Base-by-base conservation (phyloP, 163 green algal genomes). In the Volvox carteri region DNA sequence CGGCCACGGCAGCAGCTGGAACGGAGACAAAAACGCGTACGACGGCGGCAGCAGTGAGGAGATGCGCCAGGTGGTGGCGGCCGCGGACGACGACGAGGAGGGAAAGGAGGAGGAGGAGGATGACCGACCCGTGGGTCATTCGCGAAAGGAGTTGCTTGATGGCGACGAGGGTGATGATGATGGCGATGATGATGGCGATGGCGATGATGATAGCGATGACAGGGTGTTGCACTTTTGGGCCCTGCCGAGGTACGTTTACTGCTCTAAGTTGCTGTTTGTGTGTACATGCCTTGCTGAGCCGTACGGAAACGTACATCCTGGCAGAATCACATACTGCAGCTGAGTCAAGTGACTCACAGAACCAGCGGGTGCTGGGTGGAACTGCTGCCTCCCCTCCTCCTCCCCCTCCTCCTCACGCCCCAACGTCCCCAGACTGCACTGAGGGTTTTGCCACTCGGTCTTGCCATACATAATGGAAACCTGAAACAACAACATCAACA, bases 191-290 rank as follows among this genome's bases (percentile, higher is more conserved):
- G 11, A n/a, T 6, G 37, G 8, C n/a, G 65, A 44, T n/a, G 46
- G 50, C 46, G 42, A 48, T 65, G 73, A 1, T 21, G 46, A 28
- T 46, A 28, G 48, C 18, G 77, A 23, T 33, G 35, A 37, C 33
- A 37, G 33, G 2, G 37, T 35, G 37, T 25, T 86, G 4, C 78
- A 86, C 39, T 86, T 86, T 60, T 86, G 78, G 78, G 78, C 78
- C 0, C 37, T 86, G 25, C 78, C 78, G 1, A 56, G 75, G 12
- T 60, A 25, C 8, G 12, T 12, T 12, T 23, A 70, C 11, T 23
- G 14, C 14, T 21, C n/a, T 23, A 18, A 70, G 19, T 23, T 37
- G 58, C 58, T 37, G 48, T 11, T 14, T 23, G 14, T 58, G 48
- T 58, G 12, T 23, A 58, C n/a, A n/a, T n/a, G n/a, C n/a, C n/a